These are phyloP conservation scores for Eucalyptus melliodora DNA, from an alignment of 345 rosid species.

Conservation along the genomic window DNA sequence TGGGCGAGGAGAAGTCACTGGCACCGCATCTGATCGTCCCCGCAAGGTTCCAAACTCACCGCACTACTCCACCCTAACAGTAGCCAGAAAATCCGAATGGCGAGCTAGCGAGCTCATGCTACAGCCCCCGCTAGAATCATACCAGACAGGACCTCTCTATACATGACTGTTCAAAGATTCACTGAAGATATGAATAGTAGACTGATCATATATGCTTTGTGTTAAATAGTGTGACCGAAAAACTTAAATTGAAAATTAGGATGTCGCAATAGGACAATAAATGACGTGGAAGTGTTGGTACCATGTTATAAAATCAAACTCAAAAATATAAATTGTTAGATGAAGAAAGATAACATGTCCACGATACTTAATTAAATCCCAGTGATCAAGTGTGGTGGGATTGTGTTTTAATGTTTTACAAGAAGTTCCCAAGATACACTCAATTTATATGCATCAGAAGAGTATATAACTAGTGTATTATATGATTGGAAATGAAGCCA, in stretches of 20 bases:
- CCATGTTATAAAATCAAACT: neutral
- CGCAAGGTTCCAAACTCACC: neutral
- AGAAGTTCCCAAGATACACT: neutral
- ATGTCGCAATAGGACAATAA: too few relatives aligned
- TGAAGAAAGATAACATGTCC: neutral
- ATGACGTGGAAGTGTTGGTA: neutral
- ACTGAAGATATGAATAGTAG: neutral
- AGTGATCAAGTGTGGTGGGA: accelerated
- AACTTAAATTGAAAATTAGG: neutral
- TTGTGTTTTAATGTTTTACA: neutral
- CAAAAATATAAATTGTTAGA: neutral
- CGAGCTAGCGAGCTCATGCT: neutral
- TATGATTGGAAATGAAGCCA: neutral
- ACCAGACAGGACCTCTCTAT: neutral
- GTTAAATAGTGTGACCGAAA: neutral
- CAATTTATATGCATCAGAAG: accelerated
- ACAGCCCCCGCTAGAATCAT: neutral
- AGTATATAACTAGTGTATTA: neutral
- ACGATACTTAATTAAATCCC: accelerated
- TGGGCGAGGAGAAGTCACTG: neutral
- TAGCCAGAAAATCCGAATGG: neutral
- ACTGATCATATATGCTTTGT: accelerated
- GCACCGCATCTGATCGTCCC: accelerated
- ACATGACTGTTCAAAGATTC: neutral
- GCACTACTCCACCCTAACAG: neutral